phyloP scores from a whole-genome alignment of 78 protist genomes.

The Dictyostelium brefeldianum region DNA sequence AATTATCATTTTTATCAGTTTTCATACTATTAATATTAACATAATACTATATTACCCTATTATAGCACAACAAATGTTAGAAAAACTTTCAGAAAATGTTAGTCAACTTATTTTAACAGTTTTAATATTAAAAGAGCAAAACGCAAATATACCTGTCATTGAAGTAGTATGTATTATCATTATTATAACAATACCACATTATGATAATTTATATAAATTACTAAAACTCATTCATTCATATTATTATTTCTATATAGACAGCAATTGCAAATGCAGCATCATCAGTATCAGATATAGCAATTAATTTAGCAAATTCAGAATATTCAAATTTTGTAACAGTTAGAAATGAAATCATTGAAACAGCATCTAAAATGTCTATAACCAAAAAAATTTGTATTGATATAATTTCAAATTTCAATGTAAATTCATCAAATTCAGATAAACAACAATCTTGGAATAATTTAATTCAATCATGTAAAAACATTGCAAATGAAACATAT shows the following conservation, averaged over 20 bases:
- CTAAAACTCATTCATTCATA: too few relatives aligned
- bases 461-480: slow-evolving; percentile 25
- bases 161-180: slow-evolving; percentile 37
- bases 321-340: slow-evolving; percentile 40
- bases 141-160: slow-evolving; percentile 46
- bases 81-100: slow-evolving; percentile 74
- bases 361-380: slow-evolving; percentile 12
- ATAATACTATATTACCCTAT: too few relatives aligned
- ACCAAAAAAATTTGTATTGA: slow-evolving; percentile 25
- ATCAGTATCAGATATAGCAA: slow-evolving; percentile 42
- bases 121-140: slow-evolving; percentile 38
- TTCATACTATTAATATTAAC: too few relatives aligned
- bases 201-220: background rate
- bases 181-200: too few relatives aligned
- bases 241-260: slow-evolving; percentile 8
- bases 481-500: slow-evolving; percentile 43
- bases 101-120: slow-evolving; percentile 55
- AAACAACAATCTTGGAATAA: slow-evolving; percentile 38
- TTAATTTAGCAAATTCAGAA: slow-evolving; percentile 53
- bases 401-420: slow-evolving; percentile 9
- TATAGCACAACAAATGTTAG: slow-evolving; percentile 60
- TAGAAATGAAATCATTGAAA: slow-evolving; percentile 41
- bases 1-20: too few relatives aligned
- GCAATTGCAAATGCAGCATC: slow-evolving; percentile 66
- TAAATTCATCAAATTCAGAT: background rate